Evolutionary conservation across 441 rosid species (phyloP).

Genomic region (Croton laevigatus): DNA sequence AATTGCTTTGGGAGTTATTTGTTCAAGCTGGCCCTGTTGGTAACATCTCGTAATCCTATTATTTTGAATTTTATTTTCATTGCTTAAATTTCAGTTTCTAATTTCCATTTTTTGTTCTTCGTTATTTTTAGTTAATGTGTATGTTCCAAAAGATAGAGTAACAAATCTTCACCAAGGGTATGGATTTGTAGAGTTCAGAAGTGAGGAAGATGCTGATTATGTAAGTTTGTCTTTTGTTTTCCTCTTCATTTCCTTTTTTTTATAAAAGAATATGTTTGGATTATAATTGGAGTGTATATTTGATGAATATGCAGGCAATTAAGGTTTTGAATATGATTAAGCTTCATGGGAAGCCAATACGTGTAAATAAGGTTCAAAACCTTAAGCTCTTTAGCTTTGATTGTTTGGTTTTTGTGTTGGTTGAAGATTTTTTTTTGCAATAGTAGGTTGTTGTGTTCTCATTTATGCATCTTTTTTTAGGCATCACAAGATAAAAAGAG

Average conservation of each 20-base stretch:
- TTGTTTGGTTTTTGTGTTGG: background rate
- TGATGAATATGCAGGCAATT: constrained; percentile 54
- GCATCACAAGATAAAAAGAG: constrained; percentile 98
- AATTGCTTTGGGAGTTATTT: constrained; percentile 91
- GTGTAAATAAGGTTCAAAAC: constrained; percentile 78
- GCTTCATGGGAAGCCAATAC: constrained; percentile 90
- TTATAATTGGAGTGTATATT: background rate
- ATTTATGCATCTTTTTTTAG: constrained; percentile 35
- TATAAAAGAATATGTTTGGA: background rate
- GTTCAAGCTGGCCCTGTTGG: constrained; percentile 99
- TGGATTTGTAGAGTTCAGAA: constrained; percentile 86
- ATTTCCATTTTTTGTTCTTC: background rate
- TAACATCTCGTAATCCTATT: constrained; percentile 24
- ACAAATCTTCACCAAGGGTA: constrained; percentile 91
- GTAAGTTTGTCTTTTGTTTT: constrained; percentile 33
- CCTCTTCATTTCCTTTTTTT: background rate
- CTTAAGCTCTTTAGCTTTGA: background rate
- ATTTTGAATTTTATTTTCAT: background rate
- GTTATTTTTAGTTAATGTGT: constrained; percentile 65
- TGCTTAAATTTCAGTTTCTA: background rate
- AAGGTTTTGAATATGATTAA: constrained; percentile 97
- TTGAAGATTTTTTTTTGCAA: background rate
- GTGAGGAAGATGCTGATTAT: constrained; percentile 97
- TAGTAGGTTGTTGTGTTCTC: constrained; percentile 13
- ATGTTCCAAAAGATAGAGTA: constrained; percentile 94